Percentiles rank a stretch among this genome's conserved stretches.
Evolutionary conservation across 2,329 filamentous ascomycete genomes (phyloP).

Genomic region (Fusarium buharicum): DNA sequence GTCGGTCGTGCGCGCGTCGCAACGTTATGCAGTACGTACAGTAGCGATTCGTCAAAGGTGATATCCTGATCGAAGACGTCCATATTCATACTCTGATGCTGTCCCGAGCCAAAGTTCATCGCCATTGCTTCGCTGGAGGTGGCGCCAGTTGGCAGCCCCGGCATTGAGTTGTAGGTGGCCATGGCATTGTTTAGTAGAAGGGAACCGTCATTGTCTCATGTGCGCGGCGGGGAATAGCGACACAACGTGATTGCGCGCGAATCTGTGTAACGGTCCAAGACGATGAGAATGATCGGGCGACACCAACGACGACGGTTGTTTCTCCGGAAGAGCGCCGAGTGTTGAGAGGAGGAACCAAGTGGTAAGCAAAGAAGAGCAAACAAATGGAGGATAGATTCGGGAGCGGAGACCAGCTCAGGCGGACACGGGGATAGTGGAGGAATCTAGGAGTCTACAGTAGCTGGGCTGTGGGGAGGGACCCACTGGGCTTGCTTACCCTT

Average conservation of each 20-base stretch:
- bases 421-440: constrained; percentile 28
- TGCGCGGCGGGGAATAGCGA: constrained; percentile 36
- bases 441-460: constrained; percentile 25
- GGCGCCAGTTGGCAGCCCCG: constrained; percentile 59
- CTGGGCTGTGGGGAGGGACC: constrained; percentile 33
- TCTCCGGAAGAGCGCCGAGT: constrained; percentile 22
- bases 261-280: constrained; percentile 26
- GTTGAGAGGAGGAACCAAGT: constrained; percentile 8
- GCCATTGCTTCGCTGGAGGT: constrained; percentile 59
- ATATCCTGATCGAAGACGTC: constrained; percentile 64
- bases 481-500: constrained; percentile 28
- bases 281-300: constrained; percentile 6
- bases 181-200: constrained; percentile 60
- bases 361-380: constrained; percentile 25
- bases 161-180: constrained; percentile 68
- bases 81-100: constrained; percentile 54
- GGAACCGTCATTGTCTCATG: constrained; percentile 47
- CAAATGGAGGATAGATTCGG: constrained; percentile 26
- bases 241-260: constrained; percentile 31
- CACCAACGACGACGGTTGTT: constrained; percentile 10
- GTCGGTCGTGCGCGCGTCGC: constrained; percentile 26
- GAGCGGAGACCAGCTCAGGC: constrained; percentile 26
- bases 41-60: constrained; percentile 65
- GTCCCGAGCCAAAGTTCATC: constrained; percentile 55
- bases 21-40: constrained; percentile 54